Base-by-base conservation (phyloP, 192 early-diverging fungal species). In the Coemansia erecta region DNA sequence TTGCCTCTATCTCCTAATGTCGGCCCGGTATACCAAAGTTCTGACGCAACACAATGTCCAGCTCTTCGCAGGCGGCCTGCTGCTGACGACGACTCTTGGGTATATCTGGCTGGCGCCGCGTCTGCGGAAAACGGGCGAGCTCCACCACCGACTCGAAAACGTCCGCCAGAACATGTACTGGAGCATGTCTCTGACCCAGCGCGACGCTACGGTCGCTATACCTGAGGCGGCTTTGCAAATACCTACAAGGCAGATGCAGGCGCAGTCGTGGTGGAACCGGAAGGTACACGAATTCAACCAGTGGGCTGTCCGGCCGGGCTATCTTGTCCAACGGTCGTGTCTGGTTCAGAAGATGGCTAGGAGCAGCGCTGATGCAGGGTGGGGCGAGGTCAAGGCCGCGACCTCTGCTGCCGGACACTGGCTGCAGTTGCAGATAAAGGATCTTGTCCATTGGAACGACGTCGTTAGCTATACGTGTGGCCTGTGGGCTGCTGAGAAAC, bases 181-280 rank as follows among this genome's bases (percentile, higher is more conserved):
- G 72, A 75, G 72, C 59, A 75, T 75, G 72, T 64, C 72, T n/a
- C 49, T 65, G 13, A 49, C 51, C 24, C 72, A 75, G 58, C 66
- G 72, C 13, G 47, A 28, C 8, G 13, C 53, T 8, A 7, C 53
- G 49, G 3, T 15, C 2, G 24, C 28, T 28, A 31, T 31, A 33
- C 11, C 14, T 13, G 22, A 24, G 3, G 8, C 49, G 3, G 42
- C 13, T 13, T 13, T 13, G 12, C 24, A 11, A 1, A 31, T 2
- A 2, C 18, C 49, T 15, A 51, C 31, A 31, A 35, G 17, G 33
- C 53, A 23, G 37, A 28, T 8, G n/a, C 45, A 35, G 24, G 19
- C 46, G 31, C 59, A 61, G 40, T 22, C 26, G 12, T 75, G 72
- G 72, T 75, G 72, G 72, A 75, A 75, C 40, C 21, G 23, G 21